Base-by-base conservation (phyloP, 2,329 filamentous ascomycete species). In the Pseudogymnoascus destructans region DNA sequence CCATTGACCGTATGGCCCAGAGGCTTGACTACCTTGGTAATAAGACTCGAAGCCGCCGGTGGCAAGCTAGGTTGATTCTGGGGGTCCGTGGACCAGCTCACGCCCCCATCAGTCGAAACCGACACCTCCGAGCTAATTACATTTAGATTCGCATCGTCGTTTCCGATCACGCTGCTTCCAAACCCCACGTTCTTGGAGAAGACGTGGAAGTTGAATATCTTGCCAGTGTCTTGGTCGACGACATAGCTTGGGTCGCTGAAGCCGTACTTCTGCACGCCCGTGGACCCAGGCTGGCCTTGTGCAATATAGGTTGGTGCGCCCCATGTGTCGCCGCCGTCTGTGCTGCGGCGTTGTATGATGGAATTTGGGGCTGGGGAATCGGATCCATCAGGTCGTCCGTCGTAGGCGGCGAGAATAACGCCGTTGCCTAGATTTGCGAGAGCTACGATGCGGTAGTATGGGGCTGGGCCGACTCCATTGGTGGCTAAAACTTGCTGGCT, bases 361-460 rank as follows among this genome's bases (percentile, higher is more conserved):
- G 46, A 52, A 17, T 52, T 52, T 30, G 46, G 46, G 23, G 46
- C 17, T 30, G 46, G 46, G 2, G 46, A 52, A 30, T 52, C 46
- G 2, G 2, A n/a, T 17, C 46, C 46, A 30, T 52, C 46, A 3
- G 46, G 46, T 30, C 46, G 46, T 30, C 46, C 46, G 25, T 30
- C 46, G 25, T 52, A 32, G 23, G 46, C 15, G n/a, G 46, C 46
- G 21, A 52, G 46, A 25, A 52, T 25, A 10, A 52, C 23, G n/a
- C 46, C 46, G 10, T 52, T 30, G 23, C 46, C 46, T 30, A 30
- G 46, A 13, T 11, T 52, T 52, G 46, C 46, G 25, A 52, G 46
- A n/a, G 46, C 46, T 30, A 52, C 46, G 25, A 52, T 52, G 46
- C 46, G 46, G 46, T 52, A 52, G 15, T 52, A 52, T 52, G 46